phyloP scores from a whole-genome alignment of 495 filamentous ascomycete genomes.

The Neurospora sp. region DNA sequence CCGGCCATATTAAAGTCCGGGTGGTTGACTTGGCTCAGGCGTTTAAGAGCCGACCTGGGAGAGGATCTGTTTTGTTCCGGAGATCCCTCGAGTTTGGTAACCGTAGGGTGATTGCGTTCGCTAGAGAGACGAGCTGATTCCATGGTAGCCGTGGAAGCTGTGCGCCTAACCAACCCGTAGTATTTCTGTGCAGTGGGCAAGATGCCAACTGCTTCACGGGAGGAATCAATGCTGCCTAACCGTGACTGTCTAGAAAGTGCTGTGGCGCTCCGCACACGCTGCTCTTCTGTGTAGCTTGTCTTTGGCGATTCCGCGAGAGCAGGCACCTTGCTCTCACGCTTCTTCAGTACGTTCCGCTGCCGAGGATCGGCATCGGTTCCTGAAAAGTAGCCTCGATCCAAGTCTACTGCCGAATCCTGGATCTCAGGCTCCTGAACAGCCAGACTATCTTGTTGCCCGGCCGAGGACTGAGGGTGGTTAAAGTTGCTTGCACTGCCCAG shows the following conservation, averaged over 20 bases:
- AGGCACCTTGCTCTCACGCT: slow-evolving; percentile 51
- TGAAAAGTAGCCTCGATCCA: slow-evolving; percentile 92
- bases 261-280: slow-evolving; percentile 47
- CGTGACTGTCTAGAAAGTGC: slow-evolving; percentile 63
- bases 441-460: slow-evolving; percentile 30
- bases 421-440: slow-evolving; percentile 21
- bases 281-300: slow-evolving; percentile 65
- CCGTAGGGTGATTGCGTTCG: slow-evolving; percentile 42
- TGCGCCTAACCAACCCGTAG: slow-evolving; percentile 44
- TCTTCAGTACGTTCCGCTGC: slow-evolving; percentile 67
- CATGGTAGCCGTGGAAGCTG: slow-evolving; percentile 38
- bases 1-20: slow-evolving; percentile 41
- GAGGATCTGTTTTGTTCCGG: slow-evolving; percentile 44
- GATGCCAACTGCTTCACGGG: slow-evolving; percentile 29
- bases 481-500: slow-evolving; percentile 44
- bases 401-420: slow-evolving; percentile 41
- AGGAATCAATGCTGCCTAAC: slow-evolving; percentile 59
- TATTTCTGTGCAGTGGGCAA: slow-evolving; percentile 49
- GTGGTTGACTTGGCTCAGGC: slow-evolving; percentile 39
- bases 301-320: slow-evolving; percentile 46
- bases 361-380: slow-evolving; percentile 73
- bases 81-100: slow-evolving; percentile 55
- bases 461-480: slow-evolving; percentile 30
- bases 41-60: slow-evolving; percentile 37
- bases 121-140: slow-evolving; percentile 41